Evolutionary conservation across 495 filamentous ascomycete genomes (phyloP).

Genomic region (Penicillium arizonense): DNA sequence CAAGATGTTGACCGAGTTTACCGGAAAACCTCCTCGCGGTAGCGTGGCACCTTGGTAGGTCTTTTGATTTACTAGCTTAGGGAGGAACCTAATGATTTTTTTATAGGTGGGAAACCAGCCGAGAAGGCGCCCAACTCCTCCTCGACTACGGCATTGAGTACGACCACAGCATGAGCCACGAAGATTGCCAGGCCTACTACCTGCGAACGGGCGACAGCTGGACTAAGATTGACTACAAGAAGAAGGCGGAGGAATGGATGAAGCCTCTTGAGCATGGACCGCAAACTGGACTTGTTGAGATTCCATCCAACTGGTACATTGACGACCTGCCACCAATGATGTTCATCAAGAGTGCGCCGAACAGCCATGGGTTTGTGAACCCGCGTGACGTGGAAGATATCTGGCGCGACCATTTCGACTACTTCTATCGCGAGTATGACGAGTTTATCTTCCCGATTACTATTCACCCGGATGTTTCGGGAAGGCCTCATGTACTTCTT

Average conservation of each 20-base stretch:
- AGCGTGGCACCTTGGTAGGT: constrained; percentile 55
- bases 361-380: constrained; percentile 60
- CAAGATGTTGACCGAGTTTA: constrained; percentile 67
- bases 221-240: constrained; percentile 58
- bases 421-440: constrained; percentile 65
- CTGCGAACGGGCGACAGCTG: constrained; percentile 57
- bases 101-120: constrained; percentile 59
- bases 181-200: constrained; percentile 65
- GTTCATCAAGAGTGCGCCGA: constrained; percentile 59
- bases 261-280: constrained; percentile 53
- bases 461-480: constrained; percentile 65
- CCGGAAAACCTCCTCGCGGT: constrained; percentile 69
- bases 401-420: constrained; percentile 65
- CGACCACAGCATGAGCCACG: constrained; percentile 64
- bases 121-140: constrained; percentile 63
- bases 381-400: constrained; percentile 55
- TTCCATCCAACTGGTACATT: constrained; percentile 67
- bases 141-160: constrained; percentile 69
- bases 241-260: constrained; percentile 66
- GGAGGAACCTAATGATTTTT: neutral
- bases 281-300: constrained; percentile 59
- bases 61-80: neutral
- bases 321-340: constrained; percentile 61
- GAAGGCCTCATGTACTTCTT: constrained; percentile 62
- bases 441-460: constrained; percentile 69